Percentiles rank a stretch among this genome's conserved stretches.
phyloP scores from a whole-genome alignment of 805 yeast genomes.

The Hanseniaspora occidentalis region DNA sequence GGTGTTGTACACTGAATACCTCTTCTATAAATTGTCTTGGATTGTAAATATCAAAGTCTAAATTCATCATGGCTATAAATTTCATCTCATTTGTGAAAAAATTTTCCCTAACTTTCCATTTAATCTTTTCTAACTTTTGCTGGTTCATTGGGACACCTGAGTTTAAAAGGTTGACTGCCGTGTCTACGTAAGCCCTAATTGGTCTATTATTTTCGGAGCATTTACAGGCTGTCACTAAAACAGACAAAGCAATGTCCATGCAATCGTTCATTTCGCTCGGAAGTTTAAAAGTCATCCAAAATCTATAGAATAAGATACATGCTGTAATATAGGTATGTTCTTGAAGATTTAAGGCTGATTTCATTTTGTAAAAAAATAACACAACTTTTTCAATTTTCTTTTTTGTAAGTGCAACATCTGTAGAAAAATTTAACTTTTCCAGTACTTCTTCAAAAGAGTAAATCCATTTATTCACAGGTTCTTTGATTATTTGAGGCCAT shows the following conservation, averaged over 20 bases:
- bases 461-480: conserved; percentile 22
- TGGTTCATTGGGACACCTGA: conserved; percentile 10
- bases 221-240: conserved; percentile 26
- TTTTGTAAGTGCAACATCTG: conserved; percentile 16
- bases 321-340: conserved; percentile 27
- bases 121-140: conserved; percentile 22
- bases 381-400: conserved; percentile 24
- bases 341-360: conserved; percentile 21
- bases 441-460: conserved; percentile 20
- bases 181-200: conserved; percentile 22
- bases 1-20: conserved; percentile 21
- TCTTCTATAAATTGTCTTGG: conserved; percentile 25
- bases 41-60: conserved; percentile 23
- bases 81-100: conserved; percentile 22
- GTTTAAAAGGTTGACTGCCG: conserved; percentile 19
- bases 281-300: conserved; percentile 22
- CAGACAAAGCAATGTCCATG: conserved; percentile 21
- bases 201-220: conserved; percentile 26
- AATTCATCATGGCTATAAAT: conserved; percentile 21
- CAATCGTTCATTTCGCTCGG: conserved; percentile 20
- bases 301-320: conserved; percentile 22
- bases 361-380: conserved; percentile 24
- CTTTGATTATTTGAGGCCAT: conserved; percentile 25
- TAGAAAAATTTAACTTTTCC: conserved; percentile 17
- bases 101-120: conserved; percentile 26